phyloP scores from a whole-genome alignment of 2,329 filamentous ascomycete species.

The Diplodia seriata region DNA sequence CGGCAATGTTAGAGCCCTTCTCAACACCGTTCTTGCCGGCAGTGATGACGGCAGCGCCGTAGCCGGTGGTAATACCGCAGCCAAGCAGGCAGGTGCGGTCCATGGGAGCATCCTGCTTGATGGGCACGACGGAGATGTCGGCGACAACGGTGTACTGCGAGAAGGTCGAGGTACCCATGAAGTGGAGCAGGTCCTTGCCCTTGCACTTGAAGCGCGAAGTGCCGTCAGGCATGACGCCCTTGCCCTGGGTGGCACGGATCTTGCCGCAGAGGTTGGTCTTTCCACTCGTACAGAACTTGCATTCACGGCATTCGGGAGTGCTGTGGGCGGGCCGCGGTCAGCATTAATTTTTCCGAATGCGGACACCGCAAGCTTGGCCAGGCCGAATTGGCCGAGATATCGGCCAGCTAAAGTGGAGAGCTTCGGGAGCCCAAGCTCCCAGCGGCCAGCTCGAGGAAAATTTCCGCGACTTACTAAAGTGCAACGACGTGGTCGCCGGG shows the following conservation, averaged over 20 bases:
- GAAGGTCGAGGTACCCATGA: slow-evolving; percentile 99
- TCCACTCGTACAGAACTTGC: slow-evolving; percentile 99
- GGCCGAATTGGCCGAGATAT: slow-evolving; percentile 3
- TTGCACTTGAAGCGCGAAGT: slow-evolving; percentile 94
- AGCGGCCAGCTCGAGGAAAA: background rate
- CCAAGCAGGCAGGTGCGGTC: slow-evolving; percentile 95
- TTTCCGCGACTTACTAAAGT: slow-evolving; percentile 46
- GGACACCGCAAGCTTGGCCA: slow-evolving; percentile 10
- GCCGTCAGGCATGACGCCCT: slow-evolving; percentile 96
- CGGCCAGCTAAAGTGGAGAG: background rate
- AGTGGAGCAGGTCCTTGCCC: slow-evolving; percentile 94
- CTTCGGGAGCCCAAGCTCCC: background rate
- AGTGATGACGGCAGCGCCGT: slow-evolving; percentile 93
- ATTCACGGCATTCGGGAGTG: slow-evolving; percentile 95
- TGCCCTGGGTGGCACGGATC: slow-evolving; percentile 95
- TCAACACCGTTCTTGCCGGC: slow-evolving; percentile 74
- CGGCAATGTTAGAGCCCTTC: slow-evolving; percentile 84
- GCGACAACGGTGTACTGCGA: slow-evolving; percentile 98
- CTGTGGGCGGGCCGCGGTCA: slow-evolving; percentile 54
- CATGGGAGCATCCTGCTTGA: slow-evolving; percentile 89
- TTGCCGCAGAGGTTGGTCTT: slow-evolving; percentile 99
- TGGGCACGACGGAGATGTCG: slow-evolving; percentile 96
- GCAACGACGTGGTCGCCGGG: slow-evolving; percentile 81
- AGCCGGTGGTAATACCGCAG: slow-evolving; percentile 98
- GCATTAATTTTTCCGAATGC: background rate